Base-by-base conservation (phyloP, 306 rosid species). In the Cucumis melo region DNA sequence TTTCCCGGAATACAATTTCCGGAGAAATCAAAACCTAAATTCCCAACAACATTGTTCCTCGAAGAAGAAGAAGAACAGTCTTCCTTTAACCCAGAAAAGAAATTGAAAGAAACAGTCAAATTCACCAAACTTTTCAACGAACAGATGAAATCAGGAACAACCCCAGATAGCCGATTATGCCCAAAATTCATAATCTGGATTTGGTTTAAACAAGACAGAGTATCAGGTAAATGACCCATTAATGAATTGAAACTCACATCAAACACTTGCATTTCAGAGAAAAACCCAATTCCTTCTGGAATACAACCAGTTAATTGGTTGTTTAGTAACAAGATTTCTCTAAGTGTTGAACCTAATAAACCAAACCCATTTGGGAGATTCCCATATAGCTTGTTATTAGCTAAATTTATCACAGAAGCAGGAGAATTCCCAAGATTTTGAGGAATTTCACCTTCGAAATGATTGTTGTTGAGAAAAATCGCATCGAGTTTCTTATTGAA, bases 31-130 rank as follows among this genome's bases (percentile, higher is more conserved):
- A 92, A 94, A 8, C 97, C 95, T 68, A 88, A 88, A 83, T 92
- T 90, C 81, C 89, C 84, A 62, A 84, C 73, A 72, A 46, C 78
- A 48, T 87, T 87, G 79, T 73, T 88, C 57, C 36, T 32, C 0
- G 36, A 32, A 32, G 56, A 51, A 46, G 36, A 32, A 32, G 56
- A 51, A 46, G 16, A 68, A 41, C 99, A 95, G 81, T 88, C 92
- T 71, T 88, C 91, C 73, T 91, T 90, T 58, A 95, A 86, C 88
- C 99, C 99, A 77, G 98, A 95, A 80, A 95, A 89, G 96, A 95
- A 95, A 79, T 95, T 95, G 86, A 84, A 90, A 34, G 99, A 85
- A 67, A 95, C 95, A 0, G 93, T 90, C 61, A 95, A 80, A 89
- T 95, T 95, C 71, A 87, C 51, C 16, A 95, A 84, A 77, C 85